Base-by-base conservation (phyloP, 2,329 filamentous ascomycete genomes). In the Colletotrichum acutatum region DNA sequence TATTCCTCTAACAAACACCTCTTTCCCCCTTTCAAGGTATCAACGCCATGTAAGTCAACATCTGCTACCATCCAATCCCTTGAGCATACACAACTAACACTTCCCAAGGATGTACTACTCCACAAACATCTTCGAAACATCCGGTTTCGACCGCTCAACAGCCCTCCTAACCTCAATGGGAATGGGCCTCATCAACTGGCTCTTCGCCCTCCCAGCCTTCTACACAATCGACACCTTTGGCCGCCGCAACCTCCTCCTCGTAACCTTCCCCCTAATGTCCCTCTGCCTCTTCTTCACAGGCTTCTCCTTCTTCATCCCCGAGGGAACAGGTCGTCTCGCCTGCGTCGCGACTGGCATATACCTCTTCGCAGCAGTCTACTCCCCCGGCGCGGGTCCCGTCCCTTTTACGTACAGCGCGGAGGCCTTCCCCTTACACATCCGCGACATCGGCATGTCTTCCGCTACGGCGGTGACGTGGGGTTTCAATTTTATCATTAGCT, bases 401-500 rank as follows among this genome's bases (percentile, higher is more conserved):
- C 88, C 89, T 0, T 90, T 90, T 75, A 90, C 88, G 0, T 90
- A 90, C 77, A 89, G 87, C 0, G 89, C 89, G 1, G 89, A 90
- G 75, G 89, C 88, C 0, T 90, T 90, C 75, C 88, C 89, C 0
- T 79, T 90, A 0, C 89, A 90, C 57, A 85, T 90, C 12, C 85
- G 89, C 61, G 86, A 87, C 11, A 84, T 88, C 66, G 88, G 88
- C 16, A 90, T 90, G 88, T 82, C 86, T 0, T 70, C 68, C 42
- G 81, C 83, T 16, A 84, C 83, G 0, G 81, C 83, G 0, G 83
- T 83, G 14, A 83, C 80, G 0, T 84, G 83, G 83, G 79, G 81
- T 0, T 85, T 83, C 76, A 83, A 83, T 74, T 83, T 82, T 56
- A 78, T 83, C 75, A 81, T 83, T 60, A 80, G 78, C n/a, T 76